Conservation (phyloP, 768 basidiomycete species). For the Mycena amicta region DNA sequence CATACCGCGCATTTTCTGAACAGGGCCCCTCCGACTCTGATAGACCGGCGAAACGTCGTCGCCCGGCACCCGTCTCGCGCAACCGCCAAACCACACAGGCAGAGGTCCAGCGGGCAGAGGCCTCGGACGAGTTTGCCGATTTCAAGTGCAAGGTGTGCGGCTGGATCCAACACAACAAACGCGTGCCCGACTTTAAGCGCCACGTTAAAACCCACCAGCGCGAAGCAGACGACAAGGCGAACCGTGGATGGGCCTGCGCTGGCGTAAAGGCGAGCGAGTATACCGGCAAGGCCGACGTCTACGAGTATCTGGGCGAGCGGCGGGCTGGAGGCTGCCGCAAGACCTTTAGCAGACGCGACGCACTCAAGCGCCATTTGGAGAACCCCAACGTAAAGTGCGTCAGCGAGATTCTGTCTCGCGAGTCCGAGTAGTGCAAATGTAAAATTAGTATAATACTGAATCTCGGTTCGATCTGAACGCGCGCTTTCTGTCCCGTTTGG, state of each 20-base stretch:
- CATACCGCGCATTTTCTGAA: neutral
- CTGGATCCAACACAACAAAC: constrained; percentile 50
- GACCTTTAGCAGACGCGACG: constrained; percentile 48
- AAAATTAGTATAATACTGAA: neutral
- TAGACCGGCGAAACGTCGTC: constrained; percentile 29
- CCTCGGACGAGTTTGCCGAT: constrained; percentile 26
- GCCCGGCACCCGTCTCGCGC: constrained; percentile 43
- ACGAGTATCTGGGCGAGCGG: constrained; percentile 31
- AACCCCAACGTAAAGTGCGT: constrained; percentile 35
- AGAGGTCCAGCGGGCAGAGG: constrained; percentile 26
- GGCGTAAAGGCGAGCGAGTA: constrained; percentile 33
- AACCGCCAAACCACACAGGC: constrained; percentile 44
- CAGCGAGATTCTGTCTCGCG: constrained; percentile 24
- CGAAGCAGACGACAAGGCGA: constrained; percentile 40
- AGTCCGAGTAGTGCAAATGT: constrained; percentile 18
- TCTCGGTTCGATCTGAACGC: neutral
- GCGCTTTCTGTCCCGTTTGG: neutral
- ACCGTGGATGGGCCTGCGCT: constrained; percentile 39
- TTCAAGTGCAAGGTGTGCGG: constrained; percentile 50
- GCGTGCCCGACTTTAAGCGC: constrained; percentile 60
- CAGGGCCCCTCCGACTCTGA: constrained; percentile 9
- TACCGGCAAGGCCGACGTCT: constrained; percentile 22
- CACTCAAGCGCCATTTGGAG: constrained; percentile 46
- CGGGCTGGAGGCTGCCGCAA: constrained; percentile 45
- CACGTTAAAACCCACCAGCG: constrained; percentile 61